Evolutionary conservation across 148 eudicot species (phyloP).

Genomic region (Rhododendron griersonianum): DNA sequence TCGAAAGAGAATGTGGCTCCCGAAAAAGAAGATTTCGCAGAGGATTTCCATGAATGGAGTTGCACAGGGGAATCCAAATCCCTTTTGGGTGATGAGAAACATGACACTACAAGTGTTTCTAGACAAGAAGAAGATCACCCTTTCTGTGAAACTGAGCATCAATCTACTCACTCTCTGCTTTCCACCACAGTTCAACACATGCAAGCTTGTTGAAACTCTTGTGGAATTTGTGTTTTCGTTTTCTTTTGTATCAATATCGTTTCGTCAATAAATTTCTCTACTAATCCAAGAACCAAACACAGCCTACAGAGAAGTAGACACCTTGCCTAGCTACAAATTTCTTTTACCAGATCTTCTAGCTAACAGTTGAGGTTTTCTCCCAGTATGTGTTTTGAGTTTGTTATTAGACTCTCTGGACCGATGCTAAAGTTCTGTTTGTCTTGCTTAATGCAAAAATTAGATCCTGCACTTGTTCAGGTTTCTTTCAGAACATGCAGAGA

Average conservation of each 20-base stretch:
- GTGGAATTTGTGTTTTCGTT: background rate
- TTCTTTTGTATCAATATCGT: background rate
- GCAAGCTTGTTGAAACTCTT: slow-evolving; percentile 14
- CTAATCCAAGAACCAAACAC: background rate
- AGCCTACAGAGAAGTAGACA: background rate
- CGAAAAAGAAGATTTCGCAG: background rate
- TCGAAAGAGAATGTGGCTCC: slow-evolving; percentile 64
- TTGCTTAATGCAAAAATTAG: background rate
- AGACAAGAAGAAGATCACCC: slow-evolving; percentile 57
- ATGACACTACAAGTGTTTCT: background rate
- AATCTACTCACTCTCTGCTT: slow-evolving; percentile 45
- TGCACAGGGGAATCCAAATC: slow-evolving; percentile 30
- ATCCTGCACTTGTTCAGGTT: background rate
- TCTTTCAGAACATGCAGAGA: background rate
- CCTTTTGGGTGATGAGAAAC: slow-evolving; percentile 28
- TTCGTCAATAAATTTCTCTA: background rate
- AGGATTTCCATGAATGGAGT: background rate
- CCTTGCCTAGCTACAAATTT: background rate
- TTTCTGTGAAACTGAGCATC: slow-evolving; percentile 32
- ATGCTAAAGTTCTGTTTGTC: background rate
- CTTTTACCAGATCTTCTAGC: background rate
- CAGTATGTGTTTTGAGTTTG: too few species aligned
- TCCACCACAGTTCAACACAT: slow-evolving; percentile 28
- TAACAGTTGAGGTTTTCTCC: background rate
- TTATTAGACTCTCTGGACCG: background rate